phyloP scores from a whole-genome alignment of 2,329 filamentous ascomycete genomes.

The Cercospora canescens region DNA sequence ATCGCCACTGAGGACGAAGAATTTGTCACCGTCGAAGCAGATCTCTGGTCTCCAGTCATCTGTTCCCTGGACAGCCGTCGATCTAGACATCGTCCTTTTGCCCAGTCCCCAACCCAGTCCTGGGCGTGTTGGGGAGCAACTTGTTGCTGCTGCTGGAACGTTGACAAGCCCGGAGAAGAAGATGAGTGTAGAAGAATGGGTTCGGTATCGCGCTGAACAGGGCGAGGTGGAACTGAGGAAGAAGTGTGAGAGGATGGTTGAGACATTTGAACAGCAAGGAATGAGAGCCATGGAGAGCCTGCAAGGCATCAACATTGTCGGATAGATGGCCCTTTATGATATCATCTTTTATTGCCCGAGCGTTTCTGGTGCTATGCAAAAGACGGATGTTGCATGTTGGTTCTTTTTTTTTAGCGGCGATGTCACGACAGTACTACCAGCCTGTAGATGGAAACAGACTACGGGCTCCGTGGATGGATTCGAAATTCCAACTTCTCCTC shows the following conservation, averaged over 20 bases:
- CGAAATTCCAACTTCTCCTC: not conserved
- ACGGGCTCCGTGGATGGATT: not conserved
- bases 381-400: not conserved
- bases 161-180: conserved; percentile 75
- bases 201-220: conserved; percentile 74
- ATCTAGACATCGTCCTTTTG: conserved; percentile 71
- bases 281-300: conserved; percentile 73
- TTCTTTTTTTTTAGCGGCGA: not conserved
- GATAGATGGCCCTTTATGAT: conserved; percentile 34
- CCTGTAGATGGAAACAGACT: not conserved
- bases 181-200: conserved; percentile 95
- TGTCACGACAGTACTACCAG: not conserved
- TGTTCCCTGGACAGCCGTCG: conserved; percentile 68
- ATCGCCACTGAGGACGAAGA: conserved; percentile 24
- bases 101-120: conserved; percentile 40
- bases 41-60: conserved; percentile 54
- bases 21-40: conserved; percentile 43
- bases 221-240: conserved; percentile 76
- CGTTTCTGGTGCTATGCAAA: not conserved
- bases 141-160: conserved; percentile 52
- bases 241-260: conserved; percentile 82
- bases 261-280: conserved; percentile 80
- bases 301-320: conserved; percentile 62
- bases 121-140: conserved; percentile 26
- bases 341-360: not conserved